phyloP scores from a whole-genome alignment of 345 rosid genomes.

The Melastoma malabathricum region DNA sequence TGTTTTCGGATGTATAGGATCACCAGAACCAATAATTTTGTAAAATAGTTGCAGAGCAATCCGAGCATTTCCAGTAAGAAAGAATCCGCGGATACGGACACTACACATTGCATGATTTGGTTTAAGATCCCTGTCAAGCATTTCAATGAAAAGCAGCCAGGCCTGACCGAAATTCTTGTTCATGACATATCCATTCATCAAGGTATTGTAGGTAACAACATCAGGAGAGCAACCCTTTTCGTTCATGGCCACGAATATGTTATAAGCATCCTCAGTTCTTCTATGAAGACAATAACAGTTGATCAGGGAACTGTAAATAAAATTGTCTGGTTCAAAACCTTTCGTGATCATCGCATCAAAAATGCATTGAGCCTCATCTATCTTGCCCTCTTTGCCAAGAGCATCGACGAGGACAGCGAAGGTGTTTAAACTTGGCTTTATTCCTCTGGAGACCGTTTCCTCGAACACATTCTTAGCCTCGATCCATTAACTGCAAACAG shows the following conservation, averaged over 20 bases:
- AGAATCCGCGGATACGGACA: slow-evolving; percentile 3
- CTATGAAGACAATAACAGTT: slow-evolving; percentile 6
- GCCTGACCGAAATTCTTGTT: slow-evolving; percentile 1
- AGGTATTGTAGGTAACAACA: slow-evolving; percentile 1
- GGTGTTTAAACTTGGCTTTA: slow-evolving; percentile 1
- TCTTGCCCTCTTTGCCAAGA: not conserved
- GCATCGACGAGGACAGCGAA: slow-evolving; percentile 1
- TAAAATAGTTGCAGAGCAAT: not conserved
- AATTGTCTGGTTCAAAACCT: slow-evolving; percentile 1
- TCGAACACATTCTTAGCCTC: slow-evolving; percentile 1
- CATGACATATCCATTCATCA: slow-evolving; percentile 8
- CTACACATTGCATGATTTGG: slow-evolving; percentile 9
- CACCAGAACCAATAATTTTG: slow-evolving; percentile 4
- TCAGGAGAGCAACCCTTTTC: slow-evolving; percentile 5
- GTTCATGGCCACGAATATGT: slow-evolving; percentile 3
- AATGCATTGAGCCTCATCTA: not conserved
- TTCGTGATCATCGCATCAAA: slow-evolving; percentile 1
- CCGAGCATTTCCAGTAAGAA: not conserved
- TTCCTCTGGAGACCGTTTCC: not conserved
- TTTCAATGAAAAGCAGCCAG: not conserved
- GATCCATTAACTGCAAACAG: not conserved
- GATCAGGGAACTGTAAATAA: slow-evolving; percentile 7
- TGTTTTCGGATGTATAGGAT: not conserved
- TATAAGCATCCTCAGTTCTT: slow-evolving; percentile 5
- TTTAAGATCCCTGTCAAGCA: slow-evolving; percentile 4